A percentile compares a stretch with the other conserved stretches of the same genome.
Conservation (phyloP, 192 early-diverging fungal species). For the Rhizophagus clarus region DNA sequence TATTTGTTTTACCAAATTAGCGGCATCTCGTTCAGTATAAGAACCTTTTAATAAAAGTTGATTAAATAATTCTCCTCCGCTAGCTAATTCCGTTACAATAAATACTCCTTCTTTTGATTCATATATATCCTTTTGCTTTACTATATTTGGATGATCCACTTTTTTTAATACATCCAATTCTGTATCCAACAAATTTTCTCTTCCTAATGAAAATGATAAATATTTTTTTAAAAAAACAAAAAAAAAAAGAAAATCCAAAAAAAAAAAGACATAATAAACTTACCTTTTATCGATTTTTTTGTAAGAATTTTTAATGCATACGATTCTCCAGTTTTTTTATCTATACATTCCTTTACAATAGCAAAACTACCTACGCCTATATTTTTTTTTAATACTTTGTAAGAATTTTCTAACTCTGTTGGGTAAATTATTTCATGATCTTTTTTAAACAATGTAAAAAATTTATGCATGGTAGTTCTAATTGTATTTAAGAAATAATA, state of each 20-base stretch:
- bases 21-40: constrained; percentile 84
- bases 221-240: not conserved
- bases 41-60: constrained; percentile 73
- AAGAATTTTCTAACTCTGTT: constrained; percentile 20
- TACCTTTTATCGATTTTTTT: constrained; percentile 55
- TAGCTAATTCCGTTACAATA: constrained; percentile 72
- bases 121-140: constrained; percentile 73
- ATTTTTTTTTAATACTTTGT: constrained; percentile 43
- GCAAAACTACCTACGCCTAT: constrained; percentile 57
- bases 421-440: not conserved
- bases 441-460: not conserved
- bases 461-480: not conserved
- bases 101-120: constrained; percentile 75
- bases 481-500: not conserved
- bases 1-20: constrained; percentile 72
- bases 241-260: not conserved
- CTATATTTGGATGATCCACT: constrained; percentile 84
- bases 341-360: constrained; percentile 60
- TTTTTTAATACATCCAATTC: constrained; percentile 72
- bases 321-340: constrained; percentile 48
- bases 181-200: constrained; percentile 61
- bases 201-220: constrained; percentile 38
- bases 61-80: constrained; percentile 87
- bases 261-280: not conserved
- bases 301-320: constrained; percentile 77